These are phyloP conservation scores for Dalbergia cochinchinensis DNA, from an alignment of 306 rosid genomes.

Conservation along the genomic window DNA sequence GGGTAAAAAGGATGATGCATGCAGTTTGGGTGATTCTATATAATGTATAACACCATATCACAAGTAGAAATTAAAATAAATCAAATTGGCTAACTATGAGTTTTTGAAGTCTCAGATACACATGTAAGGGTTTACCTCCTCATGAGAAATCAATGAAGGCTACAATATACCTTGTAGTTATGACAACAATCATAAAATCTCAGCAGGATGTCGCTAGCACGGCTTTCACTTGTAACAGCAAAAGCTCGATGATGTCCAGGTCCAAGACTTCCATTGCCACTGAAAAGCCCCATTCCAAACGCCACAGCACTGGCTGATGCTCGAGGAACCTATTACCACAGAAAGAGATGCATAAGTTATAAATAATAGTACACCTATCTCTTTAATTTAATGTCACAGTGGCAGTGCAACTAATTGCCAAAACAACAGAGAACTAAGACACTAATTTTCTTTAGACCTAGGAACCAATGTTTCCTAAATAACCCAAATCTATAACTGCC, in stretches of 20 bases:
- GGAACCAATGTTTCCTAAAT: conserved; percentile 5
- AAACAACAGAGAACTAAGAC: background rate
- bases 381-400: background rate
- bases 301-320: conserved; percentile 99
- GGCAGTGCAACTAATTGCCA: conserved; percentile 17
- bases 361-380: background rate
- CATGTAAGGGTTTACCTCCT: conserved; percentile 15
- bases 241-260: conserved; percentile 80
- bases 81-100: conserved; percentile 27
- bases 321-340: conserved; percentile 74
- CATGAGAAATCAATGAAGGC: conserved; percentile 30
- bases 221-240: conserved; percentile 86
- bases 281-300: conserved; percentile 92
- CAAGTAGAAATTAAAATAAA: conserved; percentile 31
- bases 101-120: conserved; percentile 13
- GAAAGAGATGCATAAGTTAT: conserved; percentile 20
- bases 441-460: background rate
- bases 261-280: conserved; percentile 87
- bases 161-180: conserved; percentile 78
- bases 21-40: conserved; percentile 18
- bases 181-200: conserved; percentile 83
- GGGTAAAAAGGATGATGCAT: background rate
- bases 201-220: conserved; percentile 80
- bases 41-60: conserved; percentile 12
- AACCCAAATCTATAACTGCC: conserved; percentile 30